phyloP scores from a whole-genome alignment of 441 rosid genomes.

The Populus hybrid region DNA sequence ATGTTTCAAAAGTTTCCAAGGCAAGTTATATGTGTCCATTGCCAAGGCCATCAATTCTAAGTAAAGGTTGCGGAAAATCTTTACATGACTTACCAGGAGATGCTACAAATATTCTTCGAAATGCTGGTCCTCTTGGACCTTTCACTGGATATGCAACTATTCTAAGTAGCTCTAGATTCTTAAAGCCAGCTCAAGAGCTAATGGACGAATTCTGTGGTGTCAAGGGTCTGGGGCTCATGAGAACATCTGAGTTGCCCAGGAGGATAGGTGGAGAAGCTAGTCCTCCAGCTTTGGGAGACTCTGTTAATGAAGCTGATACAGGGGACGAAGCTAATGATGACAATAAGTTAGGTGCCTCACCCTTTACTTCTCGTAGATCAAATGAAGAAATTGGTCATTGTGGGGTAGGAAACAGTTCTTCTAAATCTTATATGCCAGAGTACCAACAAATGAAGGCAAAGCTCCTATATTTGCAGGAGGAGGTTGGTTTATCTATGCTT shows the following conservation, averaged over 20 bases:
- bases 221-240: slow-evolving; percentile 17
- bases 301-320: slow-evolving; percentile 7
- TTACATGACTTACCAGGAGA: slow-evolving; percentile 27
- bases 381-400: slow-evolving; percentile 26
- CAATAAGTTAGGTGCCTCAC: slow-evolving; percentile 18
- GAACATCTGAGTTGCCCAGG: slow-evolving; percentile 11
- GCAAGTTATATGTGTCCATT: slow-evolving; percentile 11
- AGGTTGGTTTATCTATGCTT: slow-evolving; percentile 39
- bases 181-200: slow-evolving; percentile 54
- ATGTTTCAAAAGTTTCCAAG: slow-evolving; percentile 20
- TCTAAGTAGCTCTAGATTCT: slow-evolving; percentile 55
- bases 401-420: slow-evolving; percentile 31
- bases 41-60: slow-evolving; percentile 22
- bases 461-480: slow-evolving; percentile 54
- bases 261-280: slow-evolving; percentile 25
- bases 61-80: slow-evolving; percentile 30
- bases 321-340: slow-evolving; percentile 21
- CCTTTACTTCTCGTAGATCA: slow-evolving; percentile 26
- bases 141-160: slow-evolving; percentile 68
- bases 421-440: slow-evolving; percentile 37
- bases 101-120: slow-evolving; percentile 24
- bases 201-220: slow-evolving; percentile 43
- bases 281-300: slow-evolving; percentile 21
- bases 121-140: slow-evolving; percentile 59
- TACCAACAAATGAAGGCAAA: slow-evolving; percentile 53